These are phyloP conservation scores for Leccinum pachyderme DNA, from an alignment of 1,284 basidiomycete species.

Conservation along the genomic window DNA sequence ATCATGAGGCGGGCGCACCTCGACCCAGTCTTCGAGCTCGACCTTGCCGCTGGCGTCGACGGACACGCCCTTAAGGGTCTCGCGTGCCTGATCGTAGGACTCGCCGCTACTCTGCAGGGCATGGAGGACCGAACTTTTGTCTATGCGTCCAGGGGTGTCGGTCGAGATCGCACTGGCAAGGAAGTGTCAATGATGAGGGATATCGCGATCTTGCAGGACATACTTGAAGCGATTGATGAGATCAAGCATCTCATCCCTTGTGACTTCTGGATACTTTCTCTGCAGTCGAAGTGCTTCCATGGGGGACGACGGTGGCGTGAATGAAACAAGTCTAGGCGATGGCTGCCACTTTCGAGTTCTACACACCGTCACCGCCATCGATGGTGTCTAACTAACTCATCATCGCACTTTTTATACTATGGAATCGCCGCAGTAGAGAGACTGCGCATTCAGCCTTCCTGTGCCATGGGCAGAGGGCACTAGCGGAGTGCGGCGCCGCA, in stretches of 20 bases:
- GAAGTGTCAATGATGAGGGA: not conserved
- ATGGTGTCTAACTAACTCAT: not conserved
- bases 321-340: constrained; percentile 5
- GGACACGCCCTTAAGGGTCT: constrained; percentile 92
- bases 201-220: constrained; percentile 36
- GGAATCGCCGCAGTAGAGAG: constrained; percentile 6
- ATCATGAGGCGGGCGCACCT: constrained; percentile 52
- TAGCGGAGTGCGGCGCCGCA: too few species aligned
- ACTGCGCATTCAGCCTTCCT: constrained; percentile 9
- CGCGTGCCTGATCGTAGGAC: constrained; percentile 88
- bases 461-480: too few species aligned
- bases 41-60: constrained; percentile 95
- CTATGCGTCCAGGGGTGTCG: constrained; percentile 82
- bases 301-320: constrained; percentile 22
- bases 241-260: constrained; percentile 90
- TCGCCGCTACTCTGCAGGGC: constrained; percentile 76
- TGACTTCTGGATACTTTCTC: constrained; percentile 92
- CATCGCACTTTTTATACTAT: constrained; percentile 8
- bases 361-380: constrained; percentile 4
- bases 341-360: constrained; percentile 16
- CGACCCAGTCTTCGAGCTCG: constrained; percentile 98
- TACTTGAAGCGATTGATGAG: constrained; percentile 94
- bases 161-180: constrained; percentile 70
- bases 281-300: constrained; percentile 90
- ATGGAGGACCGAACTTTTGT: constrained; percentile 79